A percentile compares a stretch with the other conserved stretches of the same genome.
Evolutionary conservation across 805 yeast genomes (phyloP).

Genomic region (Wickerhamiella vanderwaltii): DNA sequence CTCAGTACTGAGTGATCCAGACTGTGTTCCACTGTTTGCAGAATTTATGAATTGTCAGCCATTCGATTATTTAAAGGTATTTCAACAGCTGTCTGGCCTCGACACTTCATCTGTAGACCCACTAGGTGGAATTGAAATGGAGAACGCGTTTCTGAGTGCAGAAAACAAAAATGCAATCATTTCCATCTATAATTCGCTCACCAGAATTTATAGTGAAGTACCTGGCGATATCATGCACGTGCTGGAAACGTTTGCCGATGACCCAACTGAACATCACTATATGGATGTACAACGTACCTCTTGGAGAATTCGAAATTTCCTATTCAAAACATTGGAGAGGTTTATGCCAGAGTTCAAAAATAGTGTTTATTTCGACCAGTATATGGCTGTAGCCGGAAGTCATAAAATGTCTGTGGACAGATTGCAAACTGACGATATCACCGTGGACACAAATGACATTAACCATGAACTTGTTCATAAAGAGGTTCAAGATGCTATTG

Average conservation of each 20-base stretch:
- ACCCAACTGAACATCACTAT: conserved; percentile 28
- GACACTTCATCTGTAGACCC: conserved; percentile 34
- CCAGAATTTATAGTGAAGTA: conserved; percentile 26
- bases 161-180: conserved; percentile 27
- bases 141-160: conserved; percentile 18
- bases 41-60: conserved; percentile 42
- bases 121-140: conserved; percentile 19
- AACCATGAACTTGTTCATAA: conserved; percentile 47
- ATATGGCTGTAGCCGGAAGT: conserved; percentile 31
- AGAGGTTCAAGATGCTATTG: conserved; percentile 28
- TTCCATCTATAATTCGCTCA: conserved; percentile 34
- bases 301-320: conserved; percentile 44
- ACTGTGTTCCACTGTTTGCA: conserved; percentile 38
- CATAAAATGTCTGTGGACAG: conserved; percentile 20
- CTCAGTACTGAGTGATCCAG: conserved; percentile 39
- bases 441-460: conserved; percentile 18
- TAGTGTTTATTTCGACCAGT: conserved; percentile 43
- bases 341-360: conserved; percentile 50
- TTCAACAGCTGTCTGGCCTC: conserved; percentile 55
- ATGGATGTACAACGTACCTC: conserved; percentile 46
- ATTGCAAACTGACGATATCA: conserved; percentile 22
- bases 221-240: conserved; percentile 20
- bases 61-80: conserved; percentile 58
- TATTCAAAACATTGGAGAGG: conserved; percentile 36
- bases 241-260: conserved; percentile 30